Conservation (phyloP, 495 filamentous ascomycete species). For the Aspergillus affinis region DNA sequence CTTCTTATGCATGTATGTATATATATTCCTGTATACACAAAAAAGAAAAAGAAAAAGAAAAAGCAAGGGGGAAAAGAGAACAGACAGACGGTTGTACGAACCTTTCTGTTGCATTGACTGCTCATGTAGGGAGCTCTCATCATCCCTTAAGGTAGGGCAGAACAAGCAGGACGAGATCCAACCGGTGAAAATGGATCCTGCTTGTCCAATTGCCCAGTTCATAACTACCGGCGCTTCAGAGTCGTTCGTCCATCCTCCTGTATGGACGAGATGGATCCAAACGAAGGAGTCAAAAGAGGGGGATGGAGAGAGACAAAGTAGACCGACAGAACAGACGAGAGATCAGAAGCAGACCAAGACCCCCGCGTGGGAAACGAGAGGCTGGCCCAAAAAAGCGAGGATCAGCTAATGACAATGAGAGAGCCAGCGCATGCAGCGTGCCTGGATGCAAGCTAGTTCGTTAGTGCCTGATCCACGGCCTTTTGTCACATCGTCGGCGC, state of each 20-base stretch:
- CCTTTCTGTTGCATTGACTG: constrained; percentile 30
- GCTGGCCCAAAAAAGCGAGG: background rate
- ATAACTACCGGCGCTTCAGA: constrained; percentile 46
- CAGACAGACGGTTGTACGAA: constrained; percentile 3
- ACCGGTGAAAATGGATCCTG: constrained; percentile 42
- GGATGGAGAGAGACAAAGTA: constrained; percentile 8
- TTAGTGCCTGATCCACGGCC: constrained; percentile 9
- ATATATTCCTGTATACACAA: constrained; percentile 3
- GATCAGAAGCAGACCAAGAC: constrained; percentile 1
- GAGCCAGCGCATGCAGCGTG: constrained; percentile 1
- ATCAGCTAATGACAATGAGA: background rate
- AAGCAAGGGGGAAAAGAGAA: background rate
- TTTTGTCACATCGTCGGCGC: constrained; percentile 17
- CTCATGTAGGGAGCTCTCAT: constrained; percentile 25
- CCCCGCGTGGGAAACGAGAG: background rate
- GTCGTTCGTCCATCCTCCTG: constrained; percentile 32
- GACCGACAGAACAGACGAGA: constrained; percentile 1
- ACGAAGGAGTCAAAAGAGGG: constrained; percentile 11
- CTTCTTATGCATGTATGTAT: constrained; percentile 1
- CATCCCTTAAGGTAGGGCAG: constrained; percentile 30
- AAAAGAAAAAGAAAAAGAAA: background rate
- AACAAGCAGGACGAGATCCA: constrained; percentile 46
- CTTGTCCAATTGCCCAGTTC: constrained; percentile 43
- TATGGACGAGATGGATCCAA: constrained; percentile 1
- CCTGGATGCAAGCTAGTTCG: constrained; percentile 17